Percentiles rank a stretch among this genome's conserved stretches.
phyloP scores from a whole-genome alignment of 2,329 filamentous ascomycete species.

The Sporothrix humicola region DNA sequence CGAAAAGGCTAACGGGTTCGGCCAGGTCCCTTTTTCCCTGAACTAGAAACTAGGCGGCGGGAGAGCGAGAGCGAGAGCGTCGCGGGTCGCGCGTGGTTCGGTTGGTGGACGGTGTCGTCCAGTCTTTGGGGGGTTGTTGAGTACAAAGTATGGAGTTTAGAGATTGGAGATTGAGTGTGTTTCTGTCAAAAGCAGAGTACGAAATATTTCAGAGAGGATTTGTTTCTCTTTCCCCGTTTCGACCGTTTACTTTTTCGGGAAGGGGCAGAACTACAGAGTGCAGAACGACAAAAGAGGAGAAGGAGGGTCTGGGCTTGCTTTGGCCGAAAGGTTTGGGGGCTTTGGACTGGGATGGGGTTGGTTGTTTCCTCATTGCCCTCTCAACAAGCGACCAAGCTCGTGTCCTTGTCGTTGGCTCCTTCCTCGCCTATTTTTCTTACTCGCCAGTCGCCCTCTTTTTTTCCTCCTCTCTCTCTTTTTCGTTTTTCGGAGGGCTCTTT shows the following conservation, averaged over 20 bases:
- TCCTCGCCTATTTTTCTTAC: neutral
- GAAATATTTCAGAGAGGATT: neutral
- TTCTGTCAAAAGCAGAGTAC: neutral
- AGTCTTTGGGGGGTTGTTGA: neutral
- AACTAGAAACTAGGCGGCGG: no score
- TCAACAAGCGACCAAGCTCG: neutral
- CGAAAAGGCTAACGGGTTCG: neutral
- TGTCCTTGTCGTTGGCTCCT: constrained; percentile 20
- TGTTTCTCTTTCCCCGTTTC: neutral
- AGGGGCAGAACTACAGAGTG: neutral
- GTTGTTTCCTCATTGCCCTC: constrained; percentile 16
- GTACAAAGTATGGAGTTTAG: neutral
- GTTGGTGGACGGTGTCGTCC: neutral
- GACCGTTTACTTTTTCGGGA: constrained; percentile 21
- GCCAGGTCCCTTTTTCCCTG: neutral
- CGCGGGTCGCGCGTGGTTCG: no score
- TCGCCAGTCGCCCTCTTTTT: neutral
- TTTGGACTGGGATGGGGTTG: neutral
- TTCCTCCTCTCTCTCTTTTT: no score
- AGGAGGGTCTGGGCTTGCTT: neutral
- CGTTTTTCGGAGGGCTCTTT: no score
- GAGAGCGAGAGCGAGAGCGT: no score
- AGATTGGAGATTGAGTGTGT: neutral
- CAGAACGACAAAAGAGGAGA: neutral
- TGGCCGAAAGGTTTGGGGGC: neutral